These are phyloP conservation scores for Aspergillus tamarii DNA, from an alignment of 2,329 filamentous ascomycete species.

Conservation along the genomic window DNA sequence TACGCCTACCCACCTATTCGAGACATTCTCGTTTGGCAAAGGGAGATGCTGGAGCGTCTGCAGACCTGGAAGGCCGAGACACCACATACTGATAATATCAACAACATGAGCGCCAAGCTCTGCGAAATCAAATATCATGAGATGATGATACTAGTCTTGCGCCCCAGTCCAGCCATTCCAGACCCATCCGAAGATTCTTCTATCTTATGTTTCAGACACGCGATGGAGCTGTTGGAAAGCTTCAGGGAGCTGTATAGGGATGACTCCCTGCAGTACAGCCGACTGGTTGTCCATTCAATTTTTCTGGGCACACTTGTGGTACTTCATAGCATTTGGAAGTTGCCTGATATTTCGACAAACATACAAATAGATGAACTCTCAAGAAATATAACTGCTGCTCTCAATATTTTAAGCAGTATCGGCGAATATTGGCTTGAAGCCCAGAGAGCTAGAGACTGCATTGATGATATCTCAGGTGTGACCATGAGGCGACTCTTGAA, in stretches of 20 bases:
- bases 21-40: conserved; percentile 53
- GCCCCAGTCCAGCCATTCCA: conserved; percentile 57
- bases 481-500: conserved; percentile 30
- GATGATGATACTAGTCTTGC: conserved; percentile 53
- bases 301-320: conserved; percentile 55
- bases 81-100: conserved; percentile 27
- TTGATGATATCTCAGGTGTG: conserved; percentile 32
- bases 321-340: conserved; percentile 55
- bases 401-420: conserved; percentile 55
- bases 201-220: conserved; percentile 48
- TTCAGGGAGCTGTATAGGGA: conserved; percentile 50
- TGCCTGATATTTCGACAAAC: conserved; percentile 45
- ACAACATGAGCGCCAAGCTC: conserved; percentile 25
- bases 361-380: conserved; percentile 47
- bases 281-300: conserved; percentile 54
- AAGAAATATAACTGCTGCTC: conserved; percentile 45
- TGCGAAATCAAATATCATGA: conserved; percentile 54
- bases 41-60: conserved; percentile 45
- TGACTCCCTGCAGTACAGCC: conserved; percentile 52
- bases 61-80: conserved; percentile 46
- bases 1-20: conserved; percentile 55
- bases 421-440: conserved; percentile 59
- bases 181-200: conserved; percentile 49
- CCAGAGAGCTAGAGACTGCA: conserved; percentile 33
- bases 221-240: conserved; percentile 45